These are phyloP conservation scores for Termitomyces sp. DNA, from an alignment of 768 basidiomycete genomes.

Conservation along the genomic window DNA sequence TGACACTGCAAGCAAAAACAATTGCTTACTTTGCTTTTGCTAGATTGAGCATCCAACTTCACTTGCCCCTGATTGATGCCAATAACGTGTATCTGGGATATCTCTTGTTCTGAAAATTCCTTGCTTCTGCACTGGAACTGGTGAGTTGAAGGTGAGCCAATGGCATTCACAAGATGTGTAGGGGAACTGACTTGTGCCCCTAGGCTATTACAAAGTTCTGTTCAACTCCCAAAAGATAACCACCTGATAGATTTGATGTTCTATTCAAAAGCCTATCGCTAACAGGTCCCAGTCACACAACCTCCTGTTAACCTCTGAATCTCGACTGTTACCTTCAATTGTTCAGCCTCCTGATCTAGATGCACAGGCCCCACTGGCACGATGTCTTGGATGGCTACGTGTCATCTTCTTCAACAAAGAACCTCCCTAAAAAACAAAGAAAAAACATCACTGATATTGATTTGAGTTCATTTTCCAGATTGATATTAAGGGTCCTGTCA, in stretches of 20 bases:
- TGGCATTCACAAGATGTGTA: constrained; percentile 3
- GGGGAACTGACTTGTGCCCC: constrained; percentile 7
- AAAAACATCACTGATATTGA: too few species aligned
- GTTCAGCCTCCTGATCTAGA: constrained; percentile 22
- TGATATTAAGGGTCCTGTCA: too few species aligned
- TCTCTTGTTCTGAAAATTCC: too few species aligned
- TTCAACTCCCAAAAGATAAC: constrained; percentile 36
- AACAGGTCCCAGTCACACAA: constrained; percentile 59
- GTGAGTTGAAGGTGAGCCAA: constrained; percentile 74
- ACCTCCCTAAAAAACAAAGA: too few species aligned
- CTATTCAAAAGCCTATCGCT: constrained; percentile 63
- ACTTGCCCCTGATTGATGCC: too few species aligned
- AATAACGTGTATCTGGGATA: too few species aligned
- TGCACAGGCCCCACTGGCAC: constrained; percentile 40
- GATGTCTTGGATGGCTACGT: constrained; percentile 62
- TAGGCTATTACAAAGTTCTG: constrained; percentile 69
- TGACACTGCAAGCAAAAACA: too few species aligned
- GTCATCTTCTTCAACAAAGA: too few species aligned
- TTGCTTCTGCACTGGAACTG: too few species aligned
- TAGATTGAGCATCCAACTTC: too few species aligned
- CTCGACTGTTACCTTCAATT: constrained; percentile 51
- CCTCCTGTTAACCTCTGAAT: constrained; percentile 68
- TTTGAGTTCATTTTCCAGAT: too few species aligned
- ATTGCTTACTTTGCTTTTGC: too few species aligned
- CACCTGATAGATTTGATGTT: constrained; percentile 60